Conservation (phyloP, 1,139 yeast species). For the Candida glucosophila region DNA sequence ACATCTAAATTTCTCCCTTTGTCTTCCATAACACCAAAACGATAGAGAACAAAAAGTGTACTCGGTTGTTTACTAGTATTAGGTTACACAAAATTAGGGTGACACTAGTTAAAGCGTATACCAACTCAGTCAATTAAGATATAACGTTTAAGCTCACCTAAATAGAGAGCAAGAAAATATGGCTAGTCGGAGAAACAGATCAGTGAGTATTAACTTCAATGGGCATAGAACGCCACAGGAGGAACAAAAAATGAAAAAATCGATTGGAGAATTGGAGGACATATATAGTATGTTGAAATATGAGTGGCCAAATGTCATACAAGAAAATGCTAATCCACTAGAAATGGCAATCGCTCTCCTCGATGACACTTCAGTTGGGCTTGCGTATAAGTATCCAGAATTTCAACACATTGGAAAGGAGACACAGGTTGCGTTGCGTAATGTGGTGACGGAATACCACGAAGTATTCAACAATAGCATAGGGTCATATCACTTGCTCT, state of each 20-base stretch:
- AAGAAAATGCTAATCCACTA: conserved; percentile 57
- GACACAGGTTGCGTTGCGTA: conserved; percentile 51
- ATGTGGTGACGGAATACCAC: conserved; percentile 74
- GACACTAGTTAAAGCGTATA: too few species aligned
- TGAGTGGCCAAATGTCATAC: conserved; percentile 38
- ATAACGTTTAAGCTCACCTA: too few species aligned
- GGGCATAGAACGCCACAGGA: conserved; percentile 11
- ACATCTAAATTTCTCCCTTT: too few species aligned
- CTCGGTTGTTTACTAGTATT: too few species aligned
- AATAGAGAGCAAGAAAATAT: conserved; percentile 2
- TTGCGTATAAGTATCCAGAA: conserved; percentile 61
- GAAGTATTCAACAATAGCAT: conserved; percentile 79
- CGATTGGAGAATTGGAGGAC: conserved; percentile 30
- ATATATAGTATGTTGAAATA: conserved; percentile 29
- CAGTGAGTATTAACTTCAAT: conserved; percentile 15
- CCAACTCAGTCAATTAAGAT: too few species aligned
- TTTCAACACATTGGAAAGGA: conserved; percentile 45
- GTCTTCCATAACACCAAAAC: too few species aligned
- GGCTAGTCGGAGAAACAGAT: conserved; percentile 11
- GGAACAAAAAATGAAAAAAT: conserved; percentile 16
- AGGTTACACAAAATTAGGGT: too few species aligned
- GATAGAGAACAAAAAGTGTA: too few species aligned
- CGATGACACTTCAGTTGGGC: conserved; percentile 83
- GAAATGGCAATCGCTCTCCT: conserved; percentile 75
- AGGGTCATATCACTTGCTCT: conserved; percentile 62